A percentile compares a stretch with the other conserved stretches of the same genome.
Evolutionary conservation across 2,329 filamentous ascomycete genomes (phyloP).

Genomic region (Ploettnerulaceae sp.): DNA sequence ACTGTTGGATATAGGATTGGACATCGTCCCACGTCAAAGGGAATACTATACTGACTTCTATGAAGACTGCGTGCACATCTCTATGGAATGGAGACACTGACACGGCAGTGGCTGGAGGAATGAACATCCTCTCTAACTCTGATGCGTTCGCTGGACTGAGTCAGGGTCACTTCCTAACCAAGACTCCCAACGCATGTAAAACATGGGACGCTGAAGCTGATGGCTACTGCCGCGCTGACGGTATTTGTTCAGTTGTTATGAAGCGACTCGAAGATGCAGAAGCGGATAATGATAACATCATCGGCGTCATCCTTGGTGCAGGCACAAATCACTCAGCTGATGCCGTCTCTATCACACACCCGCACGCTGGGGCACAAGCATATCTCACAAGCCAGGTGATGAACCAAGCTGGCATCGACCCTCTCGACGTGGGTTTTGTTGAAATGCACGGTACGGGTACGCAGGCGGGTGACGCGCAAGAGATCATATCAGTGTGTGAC

Average conservation of each 20-base stretch:
- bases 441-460: constrained; percentile 89
- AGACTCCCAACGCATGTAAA: constrained; percentile 45
- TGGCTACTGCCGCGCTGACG: constrained; percentile 50
- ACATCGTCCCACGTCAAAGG: no score
- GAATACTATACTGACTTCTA: not conserved
- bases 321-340: constrained; percentile 78
- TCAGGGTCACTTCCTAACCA: constrained; percentile 20
- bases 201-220: constrained; percentile 44
- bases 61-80: constrained; percentile 19
- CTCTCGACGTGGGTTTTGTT: constrained; percentile 71
- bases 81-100: constrained; percentile 20
- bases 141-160: constrained; percentile 27
- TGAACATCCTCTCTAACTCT: constrained; percentile 19
- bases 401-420: constrained; percentile 66
- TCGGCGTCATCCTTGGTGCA: constrained; percentile 57
- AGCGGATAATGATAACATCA: constrained; percentile 44
- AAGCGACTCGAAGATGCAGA: constrained; percentile 46
- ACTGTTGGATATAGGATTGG: no score
- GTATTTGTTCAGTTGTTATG: constrained; percentile 42
- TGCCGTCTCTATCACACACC: constrained; percentile 75
- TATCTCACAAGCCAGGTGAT: constrained; percentile 64
- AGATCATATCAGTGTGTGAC: constrained; percentile 70
- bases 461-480: constrained; percentile 73
- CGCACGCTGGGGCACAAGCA: constrained; percentile 70
- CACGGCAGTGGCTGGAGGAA: constrained; percentile 22